Conservation (phyloP, 176 grass and related monocot genomes). For the Aegilops sharonensis region DNA sequence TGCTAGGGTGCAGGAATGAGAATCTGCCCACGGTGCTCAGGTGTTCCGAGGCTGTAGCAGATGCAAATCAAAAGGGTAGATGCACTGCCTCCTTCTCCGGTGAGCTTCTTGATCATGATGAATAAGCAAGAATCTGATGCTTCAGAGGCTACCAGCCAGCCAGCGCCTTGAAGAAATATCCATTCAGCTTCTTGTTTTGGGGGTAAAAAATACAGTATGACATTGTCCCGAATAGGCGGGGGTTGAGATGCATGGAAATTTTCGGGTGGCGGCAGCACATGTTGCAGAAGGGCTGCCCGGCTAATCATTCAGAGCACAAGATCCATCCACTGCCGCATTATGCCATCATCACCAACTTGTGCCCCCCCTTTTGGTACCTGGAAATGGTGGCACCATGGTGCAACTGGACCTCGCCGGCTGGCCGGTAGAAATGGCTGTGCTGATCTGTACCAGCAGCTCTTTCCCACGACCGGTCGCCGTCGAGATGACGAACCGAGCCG, state of each 20-base stretch:
- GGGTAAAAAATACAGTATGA: background rate
- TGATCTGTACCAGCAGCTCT: background rate
- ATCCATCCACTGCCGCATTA: background rate
- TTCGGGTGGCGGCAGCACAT: conserved; percentile 22
- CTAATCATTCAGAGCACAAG: background rate
- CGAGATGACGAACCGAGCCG: conserved; percentile 9
- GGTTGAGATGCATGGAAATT: background rate
- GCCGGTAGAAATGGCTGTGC: conserved; percentile 12
- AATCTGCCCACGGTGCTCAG: background rate
- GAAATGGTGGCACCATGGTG: background rate
- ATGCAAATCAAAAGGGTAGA: conserved; percentile 4
- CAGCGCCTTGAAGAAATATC: background rate
- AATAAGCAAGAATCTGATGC: conserved; percentile 33
- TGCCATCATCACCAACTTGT: background rate
- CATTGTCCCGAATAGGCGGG: background rate
- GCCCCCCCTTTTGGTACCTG: background rate
- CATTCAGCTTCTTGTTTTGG: conserved; percentile 14
- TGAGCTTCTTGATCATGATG: conserved; percentile 24
- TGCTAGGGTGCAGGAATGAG: background rate
- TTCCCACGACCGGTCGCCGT: background rate
- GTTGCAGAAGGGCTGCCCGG: conserved; percentile 50
- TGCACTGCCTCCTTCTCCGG: background rate
- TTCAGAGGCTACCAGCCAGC: background rate
- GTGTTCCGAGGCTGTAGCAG: background rate
- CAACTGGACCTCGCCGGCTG: background rate